These are phyloP conservation scores for Aspergillus latus DNA, from an alignment of 2,329 filamentous ascomycete species.

Conservation along the genomic window DNA sequence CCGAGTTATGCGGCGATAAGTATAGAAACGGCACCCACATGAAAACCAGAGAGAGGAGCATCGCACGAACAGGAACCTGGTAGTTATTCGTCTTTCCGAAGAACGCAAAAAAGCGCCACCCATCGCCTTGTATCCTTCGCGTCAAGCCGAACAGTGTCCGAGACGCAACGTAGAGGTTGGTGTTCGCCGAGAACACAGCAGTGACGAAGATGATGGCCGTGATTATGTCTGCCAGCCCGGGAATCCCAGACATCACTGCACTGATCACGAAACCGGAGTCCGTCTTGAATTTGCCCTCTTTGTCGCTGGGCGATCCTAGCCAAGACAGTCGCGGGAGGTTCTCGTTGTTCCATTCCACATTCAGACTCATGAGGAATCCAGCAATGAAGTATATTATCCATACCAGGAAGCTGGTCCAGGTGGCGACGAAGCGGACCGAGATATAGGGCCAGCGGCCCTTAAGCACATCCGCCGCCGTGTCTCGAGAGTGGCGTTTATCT, in stretches of 20 bases:
- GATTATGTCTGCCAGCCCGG: slow-evolving; percentile 25
- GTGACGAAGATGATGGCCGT: slow-evolving; percentile 33
- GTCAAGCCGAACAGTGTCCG: slow-evolving; percentile 35
- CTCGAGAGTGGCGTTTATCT: slow-evolving; percentile 6
- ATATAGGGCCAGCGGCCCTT: slow-evolving; percentile 15
- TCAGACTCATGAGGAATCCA: slow-evolving; percentile 27
- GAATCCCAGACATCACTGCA: slow-evolving; percentile 22
- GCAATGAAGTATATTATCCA: slow-evolving; percentile 29
- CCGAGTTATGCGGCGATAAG: slow-evolving; percentile 22
- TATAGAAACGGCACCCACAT: slow-evolving; percentile 47
- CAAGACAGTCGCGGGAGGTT: slow-evolving; percentile 23
- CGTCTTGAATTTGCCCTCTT: background rate
- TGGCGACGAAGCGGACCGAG: slow-evolving; percentile 29
- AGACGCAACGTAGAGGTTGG: slow-evolving; percentile 38
- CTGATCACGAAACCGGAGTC: slow-evolving; percentile 28
- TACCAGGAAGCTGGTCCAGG: slow-evolving; percentile 31
- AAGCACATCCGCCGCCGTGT: background rate
- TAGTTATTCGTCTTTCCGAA: slow-evolving; percentile 28
- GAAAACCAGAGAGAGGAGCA: slow-evolving; percentile 44
- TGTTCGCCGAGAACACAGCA: slow-evolving; percentile 33
- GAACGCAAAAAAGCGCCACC: slow-evolving; percentile 21
- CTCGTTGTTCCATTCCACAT: slow-evolving; percentile 26
- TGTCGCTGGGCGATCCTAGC: slow-evolving; percentile 11
- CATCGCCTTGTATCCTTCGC: slow-evolving; percentile 13
- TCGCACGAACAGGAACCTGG: slow-evolving; percentile 39